These are phyloP conservation scores for Phyllosticta citrichinensis DNA, from an alignment of 2,329 filamentous ascomycete species.

Conservation along the genomic window DNA sequence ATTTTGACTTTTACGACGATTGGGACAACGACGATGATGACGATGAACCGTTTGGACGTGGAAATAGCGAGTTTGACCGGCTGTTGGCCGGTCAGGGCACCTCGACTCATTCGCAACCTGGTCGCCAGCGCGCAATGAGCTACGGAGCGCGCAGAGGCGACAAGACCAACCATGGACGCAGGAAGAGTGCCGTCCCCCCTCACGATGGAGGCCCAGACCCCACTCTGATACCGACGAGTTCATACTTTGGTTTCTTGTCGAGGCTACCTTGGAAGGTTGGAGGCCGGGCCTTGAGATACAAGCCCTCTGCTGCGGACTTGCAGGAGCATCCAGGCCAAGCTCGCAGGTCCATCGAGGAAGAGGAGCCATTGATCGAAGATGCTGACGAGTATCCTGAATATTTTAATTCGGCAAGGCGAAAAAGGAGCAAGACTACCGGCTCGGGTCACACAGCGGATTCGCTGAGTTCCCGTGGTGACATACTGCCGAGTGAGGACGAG, in stretches of 20 bases:
- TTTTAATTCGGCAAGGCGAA: slow-evolving; percentile 34
- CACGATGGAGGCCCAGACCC: slow-evolving; percentile 54
- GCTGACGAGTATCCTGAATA: slow-evolving; percentile 38
- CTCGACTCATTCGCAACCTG: slow-evolving; percentile 42
- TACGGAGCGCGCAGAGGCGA: slow-evolving; percentile 62
- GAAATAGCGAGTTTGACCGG: slow-evolving; percentile 73
- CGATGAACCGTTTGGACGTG: slow-evolving; percentile 60
- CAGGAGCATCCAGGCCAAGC: slow-evolving; percentile 69
- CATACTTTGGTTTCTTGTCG: slow-evolving; percentile 74
- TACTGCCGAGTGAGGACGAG: slow-evolving; percentile 86
- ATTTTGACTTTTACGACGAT: slow-evolving; percentile 96
- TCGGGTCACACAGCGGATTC: slow-evolving; percentile 80
- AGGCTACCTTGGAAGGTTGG: slow-evolving; percentile 78
- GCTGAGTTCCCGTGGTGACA: slow-evolving; percentile 74
- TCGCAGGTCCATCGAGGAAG: slow-evolving; percentile 45
- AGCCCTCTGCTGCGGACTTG: slow-evolving; percentile 80
- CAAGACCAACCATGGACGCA: slow-evolving; percentile 26
- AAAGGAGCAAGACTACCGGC: slow-evolving; percentile 67
- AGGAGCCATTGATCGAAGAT: slow-evolving; percentile 65
- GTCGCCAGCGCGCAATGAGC: slow-evolving; percentile 73
- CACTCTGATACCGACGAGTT: slow-evolving; percentile 81
- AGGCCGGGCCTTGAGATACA: slow-evolving; percentile 68
- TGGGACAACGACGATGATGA: slow-evolving; percentile 66
- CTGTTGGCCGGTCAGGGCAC: slow-evolving; percentile 58
- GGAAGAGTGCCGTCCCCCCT: slow-evolving; percentile 45